These are phyloP conservation scores for Talaromyces liani DNA, from an alignment of 495 filamentous ascomycete species.

Conservation along the genomic window DNA sequence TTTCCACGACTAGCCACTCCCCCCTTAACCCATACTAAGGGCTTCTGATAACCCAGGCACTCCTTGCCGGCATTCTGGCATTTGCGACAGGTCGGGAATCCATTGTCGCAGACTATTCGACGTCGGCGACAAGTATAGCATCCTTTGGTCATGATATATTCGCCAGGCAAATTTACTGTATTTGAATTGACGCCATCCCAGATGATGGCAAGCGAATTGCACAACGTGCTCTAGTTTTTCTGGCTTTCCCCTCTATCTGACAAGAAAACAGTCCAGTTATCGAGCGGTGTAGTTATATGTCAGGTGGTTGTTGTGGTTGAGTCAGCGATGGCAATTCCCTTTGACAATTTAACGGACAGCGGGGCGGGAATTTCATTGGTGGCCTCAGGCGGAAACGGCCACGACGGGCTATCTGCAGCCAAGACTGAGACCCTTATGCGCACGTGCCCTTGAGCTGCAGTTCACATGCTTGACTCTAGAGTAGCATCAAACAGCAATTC, in stretches of 20 bases:
- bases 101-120: slow-evolving; percentile 53
- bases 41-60: slow-evolving; percentile 55
- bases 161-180: background rate
- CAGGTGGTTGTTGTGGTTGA: background rate
- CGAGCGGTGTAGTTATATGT: background rate
- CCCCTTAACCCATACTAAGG: slow-evolving; percentile 44
- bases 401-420: background rate
- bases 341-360: background rate
- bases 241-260: background rate
- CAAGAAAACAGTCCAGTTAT: background rate
- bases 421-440: background rate
- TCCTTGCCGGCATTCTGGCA: slow-evolving; percentile 56
- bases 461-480: background rate
- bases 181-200: background rate
- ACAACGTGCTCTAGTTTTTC: background rate
- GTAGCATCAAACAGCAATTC: background rate
- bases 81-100: slow-evolving; percentile 53
- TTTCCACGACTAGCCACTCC: slow-evolving; percentile 43
- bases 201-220: background rate
- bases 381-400: background rate
- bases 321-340: background rate
- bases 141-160: slow-evolving; percentile 36
- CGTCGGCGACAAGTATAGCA: slow-evolving; percentile 45
- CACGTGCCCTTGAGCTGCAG: background rate
- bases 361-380: background rate